Evolutionary conservation across 2,329 filamentous ascomycete genomes (phyloP).

Genomic region (Microcyclospora tardicrescens): DNA sequence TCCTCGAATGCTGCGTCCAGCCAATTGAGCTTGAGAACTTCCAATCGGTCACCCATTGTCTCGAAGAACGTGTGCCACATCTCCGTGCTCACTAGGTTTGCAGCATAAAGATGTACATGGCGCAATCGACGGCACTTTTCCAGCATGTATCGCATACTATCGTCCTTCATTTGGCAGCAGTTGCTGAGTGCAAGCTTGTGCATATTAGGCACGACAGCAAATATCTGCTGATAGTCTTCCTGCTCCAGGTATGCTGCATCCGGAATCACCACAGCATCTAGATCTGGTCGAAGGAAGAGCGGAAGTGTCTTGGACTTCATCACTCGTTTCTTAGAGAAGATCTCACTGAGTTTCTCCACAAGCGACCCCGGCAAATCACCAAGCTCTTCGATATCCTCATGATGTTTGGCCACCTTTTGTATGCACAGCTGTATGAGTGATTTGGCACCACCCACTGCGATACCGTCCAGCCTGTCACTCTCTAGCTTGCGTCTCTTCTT

Average conservation of each 20-base stretch:
- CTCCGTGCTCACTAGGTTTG: constrained; percentile 66
- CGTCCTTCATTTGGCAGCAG: constrained; percentile 84
- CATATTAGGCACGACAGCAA: constrained; percentile 58
- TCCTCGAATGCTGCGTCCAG: constrained; percentile 74
- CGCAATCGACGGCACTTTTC: constrained; percentile 57
- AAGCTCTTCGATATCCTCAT: constrained; percentile 51
- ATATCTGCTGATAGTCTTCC: constrained; percentile 69
- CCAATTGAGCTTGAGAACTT: constrained; percentile 64
- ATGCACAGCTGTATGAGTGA: constrained; percentile 52
- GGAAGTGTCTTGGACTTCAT: constrained; percentile 39
- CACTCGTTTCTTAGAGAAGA: constrained; percentile 50
- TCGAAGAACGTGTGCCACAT: constrained; percentile 61
- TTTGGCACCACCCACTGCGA: constrained; percentile 52
- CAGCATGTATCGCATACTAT: constrained; percentile 67
- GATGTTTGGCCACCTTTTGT: constrained; percentile 49
- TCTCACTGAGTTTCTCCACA: constrained; percentile 47
- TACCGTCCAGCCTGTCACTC: constrained; percentile 73
- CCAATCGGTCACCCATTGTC: constrained; percentile 51
- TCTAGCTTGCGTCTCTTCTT: constrained; percentile 62
- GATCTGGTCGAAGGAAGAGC: constrained; percentile 39
- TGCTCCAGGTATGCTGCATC: constrained; percentile 55
- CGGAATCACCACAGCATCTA: constrained; percentile 45
- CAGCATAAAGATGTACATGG: constrained; percentile 65
- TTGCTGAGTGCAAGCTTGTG: constrained; percentile 64
- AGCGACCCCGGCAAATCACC: constrained; percentile 47